These are phyloP conservation scores for Ulota crispa DNA, from an alignment of 225 moss, liverwort and hornwort species.

Conservation along the genomic window DNA sequence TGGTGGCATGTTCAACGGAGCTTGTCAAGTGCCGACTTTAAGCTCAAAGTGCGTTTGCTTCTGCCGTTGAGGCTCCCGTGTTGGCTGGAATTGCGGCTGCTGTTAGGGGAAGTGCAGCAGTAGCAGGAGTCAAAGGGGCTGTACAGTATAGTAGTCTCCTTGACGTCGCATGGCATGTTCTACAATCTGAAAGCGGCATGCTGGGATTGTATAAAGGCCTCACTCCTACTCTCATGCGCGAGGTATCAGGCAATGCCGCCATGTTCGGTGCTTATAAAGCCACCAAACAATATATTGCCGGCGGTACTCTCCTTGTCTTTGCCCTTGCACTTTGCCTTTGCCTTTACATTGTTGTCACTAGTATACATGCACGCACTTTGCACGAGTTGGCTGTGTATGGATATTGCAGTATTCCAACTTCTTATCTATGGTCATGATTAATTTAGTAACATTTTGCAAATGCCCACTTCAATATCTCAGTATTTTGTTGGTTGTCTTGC, in stretches of 20 bases:
- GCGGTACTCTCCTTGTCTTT: constrained; percentile 35
- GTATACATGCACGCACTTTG: too few species aligned
- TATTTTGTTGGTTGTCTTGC: too few species aligned
- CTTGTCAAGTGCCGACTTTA: constrained; percentile 71
- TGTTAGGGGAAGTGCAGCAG: constrained; percentile 33
- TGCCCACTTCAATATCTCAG: too few species aligned
- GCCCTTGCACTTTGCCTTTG: too few species aligned
- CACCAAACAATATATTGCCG: constrained; percentile 82
- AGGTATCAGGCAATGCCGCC: constrained; percentile 92
- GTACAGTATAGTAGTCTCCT: constrained; percentile 72
- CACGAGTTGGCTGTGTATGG: too few species aligned
- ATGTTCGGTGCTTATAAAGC: constrained; percentile 87
- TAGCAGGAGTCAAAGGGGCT: constrained; percentile 39
- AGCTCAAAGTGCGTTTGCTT: constrained; percentile 79
- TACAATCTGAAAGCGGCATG: constrained; percentile 75
- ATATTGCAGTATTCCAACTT: too few species aligned
- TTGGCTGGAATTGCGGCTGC: constrained; percentile 57
- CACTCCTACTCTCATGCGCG: constrained; percentile 82
- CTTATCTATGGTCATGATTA: too few species aligned
- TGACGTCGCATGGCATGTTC: constrained; percentile 81
- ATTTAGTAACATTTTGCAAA: too few species aligned
- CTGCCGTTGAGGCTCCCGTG: constrained; percentile 43
- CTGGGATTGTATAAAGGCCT: constrained; percentile 79
- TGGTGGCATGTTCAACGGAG: constrained; percentile 61
- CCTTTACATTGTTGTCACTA: too few species aligned